Percentiles rank a stretch among this genome's conserved stretches.
Conservation (phyloP, 192 early-diverging fungal species). For the Glomus cerebriforme region DNA sequence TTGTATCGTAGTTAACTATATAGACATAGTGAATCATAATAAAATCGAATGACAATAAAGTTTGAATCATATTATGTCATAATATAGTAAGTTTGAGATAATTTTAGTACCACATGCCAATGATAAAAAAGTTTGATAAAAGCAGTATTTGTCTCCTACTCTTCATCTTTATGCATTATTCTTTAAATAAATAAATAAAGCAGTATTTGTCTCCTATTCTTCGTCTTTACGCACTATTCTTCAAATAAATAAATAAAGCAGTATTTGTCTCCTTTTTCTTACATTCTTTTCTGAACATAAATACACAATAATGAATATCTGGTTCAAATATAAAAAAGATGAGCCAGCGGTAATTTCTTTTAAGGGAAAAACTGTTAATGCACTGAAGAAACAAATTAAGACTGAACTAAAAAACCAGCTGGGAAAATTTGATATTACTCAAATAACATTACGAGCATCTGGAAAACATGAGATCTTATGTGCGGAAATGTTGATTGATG, state of each 20-base stretch:
- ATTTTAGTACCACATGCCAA: no score
- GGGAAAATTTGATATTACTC: neutral
- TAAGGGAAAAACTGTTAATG: neutral
- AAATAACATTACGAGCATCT: no score
- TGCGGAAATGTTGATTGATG: no score
- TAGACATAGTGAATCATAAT: no score
- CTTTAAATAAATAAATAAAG: neutral
- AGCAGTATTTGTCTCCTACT: no score
- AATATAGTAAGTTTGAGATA: no score
- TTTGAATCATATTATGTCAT: no score
- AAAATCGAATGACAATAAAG: no score
- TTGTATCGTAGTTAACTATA: no score
- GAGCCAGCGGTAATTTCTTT: neutral
- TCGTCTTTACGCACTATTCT: conserved; percentile 12
- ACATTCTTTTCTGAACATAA: conserved; percentile 4
- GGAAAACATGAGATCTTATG: no score
- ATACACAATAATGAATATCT: neutral
- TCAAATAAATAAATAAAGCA: conserved; percentile 18
- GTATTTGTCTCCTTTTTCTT: conserved; percentile 9
- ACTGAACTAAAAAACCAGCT: conserved; percentile 2
- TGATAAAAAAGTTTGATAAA: neutral
- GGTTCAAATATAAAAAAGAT: no score
- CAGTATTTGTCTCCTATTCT: conserved; percentile 15
- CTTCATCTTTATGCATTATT: no score
- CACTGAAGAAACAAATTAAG: conserved; percentile 17